Percentiles rank a stretch among this genome's conserved stretches.
These are phyloP conservation scores for Cladophialophora exuberans DNA, from an alignment of 2,329 filamentous ascomycete genomes.

Conservation along the genomic window DNA sequence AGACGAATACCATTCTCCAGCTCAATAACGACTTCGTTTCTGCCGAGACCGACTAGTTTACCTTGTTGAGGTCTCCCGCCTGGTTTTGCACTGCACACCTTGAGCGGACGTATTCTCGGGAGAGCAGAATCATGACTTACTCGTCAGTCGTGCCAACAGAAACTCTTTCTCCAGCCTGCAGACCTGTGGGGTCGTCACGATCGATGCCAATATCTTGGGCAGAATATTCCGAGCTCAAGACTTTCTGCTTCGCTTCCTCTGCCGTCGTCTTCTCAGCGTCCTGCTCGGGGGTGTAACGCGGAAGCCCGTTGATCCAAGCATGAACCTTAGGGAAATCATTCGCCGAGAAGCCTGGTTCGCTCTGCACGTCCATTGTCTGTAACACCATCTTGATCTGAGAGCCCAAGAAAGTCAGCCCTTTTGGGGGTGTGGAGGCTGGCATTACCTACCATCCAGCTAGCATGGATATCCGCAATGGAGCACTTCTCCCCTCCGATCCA, in stretches of 20 bases:
- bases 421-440: too few relatives aligned
- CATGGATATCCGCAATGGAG: constrained; percentile 5
- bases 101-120: not conserved
- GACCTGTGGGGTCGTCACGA: constrained; percentile 12
- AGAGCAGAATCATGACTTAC: constrained; percentile 8
- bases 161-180: constrained; percentile 12
- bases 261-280: constrained; percentile 15
- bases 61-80: constrained; percentile 12
- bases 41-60: constrained; percentile 16
- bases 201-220: constrained; percentile 19
- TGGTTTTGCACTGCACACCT: constrained; percentile 9
- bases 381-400: constrained; percentile 6
- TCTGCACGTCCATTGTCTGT: not conserved
- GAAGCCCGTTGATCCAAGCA: constrained; percentile 20
- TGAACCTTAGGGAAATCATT: constrained; percentile 20
- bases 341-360: constrained; percentile 2
- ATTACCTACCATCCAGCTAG: too few relatives aligned
- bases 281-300: constrained; percentile 13
- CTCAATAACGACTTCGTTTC: constrained; percentile 21
- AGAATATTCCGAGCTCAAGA: constrained; percentile 11
- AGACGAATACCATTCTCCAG: constrained; percentile 22
- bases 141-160: constrained; percentile 22
- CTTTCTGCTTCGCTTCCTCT: constrained; percentile 7
- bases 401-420: too few relatives aligned
- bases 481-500: constrained; percentile 11